Evolutionary conservation across 768 basidiomycete genomes (phyloP), one percentile per base, ranked within the genome.

Genomic region (Cyclocybe cylindracea): DNA sequence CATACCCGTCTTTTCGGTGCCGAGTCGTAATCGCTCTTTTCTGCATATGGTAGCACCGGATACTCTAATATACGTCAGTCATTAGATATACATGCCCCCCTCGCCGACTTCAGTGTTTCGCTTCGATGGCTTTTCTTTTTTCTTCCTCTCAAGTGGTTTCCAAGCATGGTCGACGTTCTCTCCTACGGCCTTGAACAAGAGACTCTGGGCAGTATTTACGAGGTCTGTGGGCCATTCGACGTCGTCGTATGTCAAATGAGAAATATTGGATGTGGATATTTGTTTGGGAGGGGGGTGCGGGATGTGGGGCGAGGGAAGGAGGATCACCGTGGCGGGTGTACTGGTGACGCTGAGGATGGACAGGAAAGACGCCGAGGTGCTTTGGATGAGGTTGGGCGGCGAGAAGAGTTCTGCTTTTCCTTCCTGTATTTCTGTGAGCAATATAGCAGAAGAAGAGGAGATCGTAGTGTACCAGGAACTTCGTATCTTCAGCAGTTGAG

Each of bases 361-460:
- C 49, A 86, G 61, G 52, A 86, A 71, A 2, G 84, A 73, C 4
- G 85, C 82, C 0, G 82, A 76, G 1, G 80, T 76, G 5, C 77
- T 75, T 54, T 77, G 78, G 40, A 84, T 61, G 33, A 86, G 70
- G 55, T 86, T 86, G 11, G 85, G 85, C 3, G 84, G 78, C 2
- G 72, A 60, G 47, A 84, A 84, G 1, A 62, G 63, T 44, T 74
- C 57, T 0, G 72, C 66, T 14, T 66, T 58, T 3, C 62, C 54
- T 50, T 66, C 63, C 78, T 81, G 32, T 8, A 38, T 19, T 33
- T 43, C 18, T 19, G 9, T 55, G 36, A 34, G 19, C 46, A 45
- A 31, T 53, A 46, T 24, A 47, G 33, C 13, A 40, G 49, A 42
- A 14, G n/a, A 36, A 39, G 8, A 33, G 46, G 16, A 10, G 37